Base-by-base conservation (phyloP, 805 yeast genomes). In the Zygotorulaspora danielsina region DNA sequence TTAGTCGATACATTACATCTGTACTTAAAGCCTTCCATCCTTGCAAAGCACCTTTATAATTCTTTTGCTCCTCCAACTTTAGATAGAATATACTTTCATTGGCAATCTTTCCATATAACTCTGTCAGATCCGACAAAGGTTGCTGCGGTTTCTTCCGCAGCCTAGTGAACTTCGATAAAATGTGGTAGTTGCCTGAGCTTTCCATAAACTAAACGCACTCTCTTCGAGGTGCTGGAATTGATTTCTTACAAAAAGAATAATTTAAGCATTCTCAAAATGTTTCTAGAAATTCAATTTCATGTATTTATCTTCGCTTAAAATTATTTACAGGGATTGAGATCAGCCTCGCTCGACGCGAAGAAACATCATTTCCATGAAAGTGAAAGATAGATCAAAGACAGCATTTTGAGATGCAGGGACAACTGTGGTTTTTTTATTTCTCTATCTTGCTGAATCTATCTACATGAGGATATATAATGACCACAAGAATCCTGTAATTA, bases 21-120 rank as follows among this genome's bases (percentile, higher is more conserved):
- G 84, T 77, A 46, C 79, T 85, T n/a, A 84, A 61, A 2, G 78
- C 67, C 48, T 78, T 81, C 89, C 90, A 82, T 2, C 89, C 89
- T 43, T 73, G 75, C 15, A 81, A 61, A 2, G 88, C 83, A 12
- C 72, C 76, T 35, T 69, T 73, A 32, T 69, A 58, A 15, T 72
- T 69, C 22, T 70, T 66, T 13, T 67, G 64, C 42, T 81, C 81
- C 51, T 83, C 88, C 13, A 78, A 55, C 3, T 76, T 68, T 35
- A 79, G 54, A 57, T 79, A 76, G 44, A 70, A 66, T 36, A 82
- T 67, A 3, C 85, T 72, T 43, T 66, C 69, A 50, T 75, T 75
- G 35, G 85, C 82, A 35, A 76, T 69, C 43, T 77, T 82, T 47
- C 76, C 72, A 59, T 81, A 82, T 1, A 81, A 59, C 36, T 73